Percentiles rank a stretch among this genome's conserved stretches.
Evolutionary conservation across 2,329 filamentous ascomycete species (phyloP).

Genomic region (Huntiella savannae): DNA sequence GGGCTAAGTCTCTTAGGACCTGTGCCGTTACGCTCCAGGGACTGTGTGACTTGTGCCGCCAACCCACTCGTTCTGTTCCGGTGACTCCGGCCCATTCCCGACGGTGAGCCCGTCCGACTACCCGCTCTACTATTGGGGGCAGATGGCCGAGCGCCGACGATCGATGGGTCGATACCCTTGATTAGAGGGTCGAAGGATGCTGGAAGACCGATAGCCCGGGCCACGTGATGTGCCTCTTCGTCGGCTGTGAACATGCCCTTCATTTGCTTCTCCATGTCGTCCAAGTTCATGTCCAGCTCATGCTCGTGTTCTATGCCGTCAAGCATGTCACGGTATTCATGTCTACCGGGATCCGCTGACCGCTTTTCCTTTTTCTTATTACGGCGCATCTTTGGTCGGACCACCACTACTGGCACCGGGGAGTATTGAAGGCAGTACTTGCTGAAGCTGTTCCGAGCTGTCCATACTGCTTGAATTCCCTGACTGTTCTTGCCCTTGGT

Average conservation of each 20-base stretch:
- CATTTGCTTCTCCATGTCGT: slow-evolving; percentile 30
- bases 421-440: slow-evolving; percentile 92
- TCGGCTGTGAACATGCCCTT: slow-evolving; percentile 36
- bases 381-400: slow-evolving; percentile 69
- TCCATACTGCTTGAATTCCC: slow-evolving; percentile 69
- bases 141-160: slow-evolving; percentile 12
- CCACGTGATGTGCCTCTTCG: slow-evolving; percentile 45
- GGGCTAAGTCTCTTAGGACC: background rate
- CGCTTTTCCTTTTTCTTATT: slow-evolving; percentile 81
- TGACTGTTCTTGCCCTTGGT: slow-evolving; percentile 70
- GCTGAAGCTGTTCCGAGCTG: slow-evolving; percentile 61
- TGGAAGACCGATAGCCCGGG: slow-evolving; percentile 41
- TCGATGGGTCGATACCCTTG: slow-evolving; percentile 29
- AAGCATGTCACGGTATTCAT: slow-evolving; percentile 62
- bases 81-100: slow-evolving; percentile 1
- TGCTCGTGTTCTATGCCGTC: slow-evolving; percentile 39
- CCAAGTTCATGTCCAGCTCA: slow-evolving; percentile 36
- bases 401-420: slow-evolving; percentile 81
- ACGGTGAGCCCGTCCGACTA: slow-evolving; percentile 7
- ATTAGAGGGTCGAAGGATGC: slow-evolving; percentile 45
- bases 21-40: background rate
- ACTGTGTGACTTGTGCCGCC: background rate
- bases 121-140: slow-evolving; percentile 6
- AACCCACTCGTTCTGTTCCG: background rate
- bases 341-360: slow-evolving; percentile 52